These are phyloP conservation scores for Theileria orientalis DNA, from an alignment of 169 alveolate species.

Conservation along the genomic window DNA sequence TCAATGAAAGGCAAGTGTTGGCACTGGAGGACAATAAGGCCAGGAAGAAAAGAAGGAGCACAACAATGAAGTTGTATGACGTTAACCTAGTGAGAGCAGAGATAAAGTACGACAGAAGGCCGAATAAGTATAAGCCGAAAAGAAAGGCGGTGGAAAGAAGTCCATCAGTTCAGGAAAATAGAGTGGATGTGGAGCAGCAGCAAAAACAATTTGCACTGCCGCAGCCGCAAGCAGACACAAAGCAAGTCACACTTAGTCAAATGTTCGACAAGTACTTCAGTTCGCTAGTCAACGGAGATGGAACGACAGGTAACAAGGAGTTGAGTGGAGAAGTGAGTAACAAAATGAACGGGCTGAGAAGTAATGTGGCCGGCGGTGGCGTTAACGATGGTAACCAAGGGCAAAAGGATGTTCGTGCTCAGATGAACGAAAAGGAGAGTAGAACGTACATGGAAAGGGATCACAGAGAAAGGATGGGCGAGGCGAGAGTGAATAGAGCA, in stretches of 20 bases:
- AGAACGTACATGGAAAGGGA: neutral
- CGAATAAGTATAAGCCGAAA: neutral
- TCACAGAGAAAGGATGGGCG: neutral
- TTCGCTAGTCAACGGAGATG: neutral
- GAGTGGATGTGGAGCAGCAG: neutral
- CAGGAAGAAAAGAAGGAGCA: neutral
- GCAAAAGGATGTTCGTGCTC: no score
- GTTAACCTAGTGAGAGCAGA: slow-evolving; percentile 6
- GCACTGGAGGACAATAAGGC: neutral
- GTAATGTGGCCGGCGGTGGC: no score
- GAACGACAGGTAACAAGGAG: neutral
- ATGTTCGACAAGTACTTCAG: slow-evolving; percentile 11
- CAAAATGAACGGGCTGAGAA: no score
- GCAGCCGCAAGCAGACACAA: neutral
- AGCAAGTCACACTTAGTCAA: neutral
- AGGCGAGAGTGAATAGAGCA: neutral
- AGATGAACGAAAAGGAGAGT: neutral
- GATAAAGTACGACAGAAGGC: slow-evolving; percentile 1
- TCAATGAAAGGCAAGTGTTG: neutral
- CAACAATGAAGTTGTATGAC: slow-evolving; percentile 1
- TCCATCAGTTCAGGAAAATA: neutral
- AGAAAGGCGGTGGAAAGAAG: neutral
- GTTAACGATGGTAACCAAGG: no score
- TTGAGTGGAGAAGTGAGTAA: neutral
- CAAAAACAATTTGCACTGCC: neutral